phyloP scores from a whole-genome alignment of 768 basidiomycete genomes.

The Agrocybe praecox region DNA sequence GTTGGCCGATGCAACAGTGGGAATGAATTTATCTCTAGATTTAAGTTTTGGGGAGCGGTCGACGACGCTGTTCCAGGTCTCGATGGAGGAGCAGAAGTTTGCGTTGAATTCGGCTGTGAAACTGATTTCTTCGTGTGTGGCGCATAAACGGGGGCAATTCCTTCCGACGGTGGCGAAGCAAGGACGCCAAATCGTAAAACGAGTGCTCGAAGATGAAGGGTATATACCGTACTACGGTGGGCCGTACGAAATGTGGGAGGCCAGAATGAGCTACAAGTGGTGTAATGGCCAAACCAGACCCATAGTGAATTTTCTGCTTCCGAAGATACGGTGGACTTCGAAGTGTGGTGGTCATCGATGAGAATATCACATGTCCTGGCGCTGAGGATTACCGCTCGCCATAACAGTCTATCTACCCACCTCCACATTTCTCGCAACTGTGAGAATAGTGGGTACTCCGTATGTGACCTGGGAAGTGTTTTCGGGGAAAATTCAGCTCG shows the following conservation, averaged over 20 bases:
- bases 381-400: constrained; percentile 73
- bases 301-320: constrained; percentile 44
- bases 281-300: constrained; percentile 65
- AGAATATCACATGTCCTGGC: constrained; percentile 46
- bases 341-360: constrained; percentile 27
- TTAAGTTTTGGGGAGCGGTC: neutral
- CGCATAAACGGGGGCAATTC: constrained; percentile 4
- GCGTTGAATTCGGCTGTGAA: neutral
- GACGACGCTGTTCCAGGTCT: constrained; percentile 2
- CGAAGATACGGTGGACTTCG: constrained; percentile 5
- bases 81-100: neutral
- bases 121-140: constrained; percentile 1
- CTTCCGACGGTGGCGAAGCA: constrained; percentile 13
- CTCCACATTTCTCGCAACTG: constrained; percentile 84
- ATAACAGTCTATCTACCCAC: constrained; percentile 82
- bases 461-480: constrained; percentile 12
- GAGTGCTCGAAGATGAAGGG: constrained; percentile 76
- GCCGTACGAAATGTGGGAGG: constrained; percentile 75
- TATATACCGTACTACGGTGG: constrained; percentile 71
- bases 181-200: constrained; percentile 46
- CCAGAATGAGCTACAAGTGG: constrained; percentile 68
- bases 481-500: constrained; percentile 44
- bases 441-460: constrained; percentile 58
- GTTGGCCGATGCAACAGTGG: constrained; percentile 28
- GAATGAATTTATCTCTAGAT: neutral